Base-by-base conservation (phyloP, 1,284 basidiomycete species). In the Abortiporus biennis region DNA sequence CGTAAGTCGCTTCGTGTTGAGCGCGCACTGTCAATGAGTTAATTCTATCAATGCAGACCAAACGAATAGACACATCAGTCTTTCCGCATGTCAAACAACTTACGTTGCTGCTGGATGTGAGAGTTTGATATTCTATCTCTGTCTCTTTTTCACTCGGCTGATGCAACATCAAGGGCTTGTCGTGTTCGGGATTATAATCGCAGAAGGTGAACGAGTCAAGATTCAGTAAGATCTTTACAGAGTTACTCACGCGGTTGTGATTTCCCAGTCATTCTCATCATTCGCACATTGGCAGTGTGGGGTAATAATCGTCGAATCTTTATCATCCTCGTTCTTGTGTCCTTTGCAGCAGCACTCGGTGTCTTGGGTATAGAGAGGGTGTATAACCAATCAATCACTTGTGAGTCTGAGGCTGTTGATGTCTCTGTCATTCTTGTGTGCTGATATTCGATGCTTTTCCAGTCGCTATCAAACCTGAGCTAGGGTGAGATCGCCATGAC, bases 221-320 rank as follows among this genome's bases (percentile, higher is more conserved):
- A n/a, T n/a, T 20, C n/a, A 4, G 5, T 29, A 11, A 8, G 11
- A 27, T 24, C 30, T 21, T 15, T 19, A 36, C 29, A 13, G 11
- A 16, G 4, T 6, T 12, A 20, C 23, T 15, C 19, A 15, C 13
- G 19, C 36, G 15, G n/a, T 17, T 29, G 17, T 23, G 6, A 33
- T 15, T 25, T 22, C 30, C 6, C 31, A 45, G 44, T 41, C 15
- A 42, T 45, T 11, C 19, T 45, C 9, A 17, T 37, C n/a, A 27
- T 45, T n/a, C 38, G 39, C 9, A 45, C 44, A 8, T 45, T 38
- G 44, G 44, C 39, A 27, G 30, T 45, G 22, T 45, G 44, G 44
- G 44, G 44, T 22, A 22, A 35, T 8, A 35, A 34, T 22, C 19
- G 20, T 16, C 15, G 34, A 5, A 19, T 45, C 12, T 38, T 17